These are phyloP conservation scores for Fusarium buxicola DNA, from an alignment of 2,329 filamentous ascomycete genomes.

Conservation along the genomic window DNA sequence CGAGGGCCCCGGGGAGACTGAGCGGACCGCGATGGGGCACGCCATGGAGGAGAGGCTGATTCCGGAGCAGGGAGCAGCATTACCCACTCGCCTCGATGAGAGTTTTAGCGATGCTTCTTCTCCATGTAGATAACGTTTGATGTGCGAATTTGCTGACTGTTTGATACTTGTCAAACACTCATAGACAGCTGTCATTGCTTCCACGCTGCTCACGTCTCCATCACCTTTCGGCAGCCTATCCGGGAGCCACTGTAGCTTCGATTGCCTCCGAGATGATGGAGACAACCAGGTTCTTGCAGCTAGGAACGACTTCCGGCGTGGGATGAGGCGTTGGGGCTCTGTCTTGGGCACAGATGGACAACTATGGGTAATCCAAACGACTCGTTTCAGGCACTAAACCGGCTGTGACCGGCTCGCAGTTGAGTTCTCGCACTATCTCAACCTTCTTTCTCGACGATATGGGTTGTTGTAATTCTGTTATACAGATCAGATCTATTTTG, in stretches of 20 bases:
- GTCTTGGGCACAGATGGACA: slow-evolving; percentile 10
- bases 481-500: background rate
- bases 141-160: slow-evolving; percentile 7
- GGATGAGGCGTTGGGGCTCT: slow-evolving; percentile 5
- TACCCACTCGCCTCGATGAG: slow-evolving; percentile 10
- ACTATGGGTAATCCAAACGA: background rate
- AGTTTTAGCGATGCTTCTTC: background rate
- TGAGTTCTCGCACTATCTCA: background rate
- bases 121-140: slow-evolving; percentile 13
- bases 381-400: slow-evolving; percentile 9
- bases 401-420: background rate
- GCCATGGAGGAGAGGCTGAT: slow-evolving; percentile 2
- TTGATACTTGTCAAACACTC: slow-evolving; percentile 2
- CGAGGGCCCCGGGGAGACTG: background rate
- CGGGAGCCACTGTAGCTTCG: background rate
- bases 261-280: background rate
- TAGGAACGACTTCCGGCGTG: slow-evolving; percentile 2
- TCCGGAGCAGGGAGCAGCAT: background rate
- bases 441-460: background rate
- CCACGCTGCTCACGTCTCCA: background rate
- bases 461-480: background rate
- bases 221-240: background rate
- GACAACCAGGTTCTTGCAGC: background rate
- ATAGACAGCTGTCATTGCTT: slow-evolving; percentile 4
- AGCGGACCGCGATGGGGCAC: background rate